phyloP scores from a whole-genome alignment of 169 alveolate genomes.

The Eimeria zaria region DNA sequence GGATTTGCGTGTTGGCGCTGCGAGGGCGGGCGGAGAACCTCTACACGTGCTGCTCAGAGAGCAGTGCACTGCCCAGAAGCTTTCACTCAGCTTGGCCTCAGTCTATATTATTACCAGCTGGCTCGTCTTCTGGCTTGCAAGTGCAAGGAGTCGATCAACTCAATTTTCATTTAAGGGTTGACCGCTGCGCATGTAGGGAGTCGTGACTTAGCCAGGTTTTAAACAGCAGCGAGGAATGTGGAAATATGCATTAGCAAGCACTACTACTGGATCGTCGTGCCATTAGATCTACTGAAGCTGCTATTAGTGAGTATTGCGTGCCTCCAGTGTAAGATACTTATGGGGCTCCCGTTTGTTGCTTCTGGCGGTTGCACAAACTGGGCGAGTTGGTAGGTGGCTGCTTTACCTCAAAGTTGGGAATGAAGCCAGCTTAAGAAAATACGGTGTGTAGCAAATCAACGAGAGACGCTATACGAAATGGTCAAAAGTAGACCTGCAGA shows the following conservation, averaged over 20 bases:
- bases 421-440: background rate
- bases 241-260: background rate
- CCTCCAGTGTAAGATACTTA: background rate
- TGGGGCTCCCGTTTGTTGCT: background rate
- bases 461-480: background rate
- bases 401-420: background rate
- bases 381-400: background rate
- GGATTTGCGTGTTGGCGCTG: constrained; percentile 13
- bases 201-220: background rate
- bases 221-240: background rate
- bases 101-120: constrained; percentile 34
- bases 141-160: constrained; percentile 3
- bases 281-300: background rate
- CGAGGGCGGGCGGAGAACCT: background rate
- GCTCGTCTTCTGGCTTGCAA: constrained; percentile 41
- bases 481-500: background rate
- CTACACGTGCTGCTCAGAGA: background rate
- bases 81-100: constrained; percentile 51
- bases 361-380: background rate
- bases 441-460: background rate
- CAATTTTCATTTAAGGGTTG: constrained; percentile 41
- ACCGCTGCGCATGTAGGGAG: constrained; percentile 45
- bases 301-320: background rate
- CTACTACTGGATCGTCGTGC: background rate
- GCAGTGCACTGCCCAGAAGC: background rate